Base-by-base conservation (phyloP, 192 early-diverging fungal species). In the Umbelopsis isabellina region DNA sequence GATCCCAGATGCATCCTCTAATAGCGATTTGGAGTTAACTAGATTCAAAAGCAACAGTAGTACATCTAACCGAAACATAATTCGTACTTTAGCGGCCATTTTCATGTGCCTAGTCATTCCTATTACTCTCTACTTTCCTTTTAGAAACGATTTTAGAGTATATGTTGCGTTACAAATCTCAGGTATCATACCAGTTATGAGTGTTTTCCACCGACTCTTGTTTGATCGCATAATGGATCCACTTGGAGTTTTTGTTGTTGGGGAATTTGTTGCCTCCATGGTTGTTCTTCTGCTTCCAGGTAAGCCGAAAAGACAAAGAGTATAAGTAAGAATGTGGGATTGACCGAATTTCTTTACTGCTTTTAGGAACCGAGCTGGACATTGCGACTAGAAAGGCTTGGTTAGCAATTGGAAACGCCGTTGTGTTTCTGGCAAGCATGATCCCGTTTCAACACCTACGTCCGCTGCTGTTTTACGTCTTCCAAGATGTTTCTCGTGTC, bases 181-280 rank as follows among this genome's bases (percentile, higher is more conserved):
- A 1, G 55, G 55, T 61, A 25, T 61, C 13, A 30, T 61, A 35
- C 55, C 55, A 8, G 9, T 61, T 3, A 61, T 33, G 55, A 35
- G 3, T 35, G 33, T 61, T 0, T 1, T 61, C 4, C 55, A 61
- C 33, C 55, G 55, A 35, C 21, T 33, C 2, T 8, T 35, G 2
- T 61, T 61, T 35, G 55, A 61, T 16, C 55, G 55, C 10, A 35
- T 8, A 3, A 35, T 61, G 55, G 55, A 61, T 3, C 21, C 25
- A 8, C 13, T 61, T 25, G 55, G 55, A 11, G 55, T 13, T 37
- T 61, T 61, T 30, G 25, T 61, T 18, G 9, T 61, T 30, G 55
- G 27, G 0, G 55, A 61, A 61, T 61, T 61, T 35, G 30, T 61
- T 11, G 25, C 55, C 30, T 61, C 55, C 7, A 61, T 61, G 55